A percentile compares a stretch with the other conserved stretches of the same genome.
Conservation (phyloP, 2,329 filamentous ascomycete species). For the Beauveria australis region DNA sequence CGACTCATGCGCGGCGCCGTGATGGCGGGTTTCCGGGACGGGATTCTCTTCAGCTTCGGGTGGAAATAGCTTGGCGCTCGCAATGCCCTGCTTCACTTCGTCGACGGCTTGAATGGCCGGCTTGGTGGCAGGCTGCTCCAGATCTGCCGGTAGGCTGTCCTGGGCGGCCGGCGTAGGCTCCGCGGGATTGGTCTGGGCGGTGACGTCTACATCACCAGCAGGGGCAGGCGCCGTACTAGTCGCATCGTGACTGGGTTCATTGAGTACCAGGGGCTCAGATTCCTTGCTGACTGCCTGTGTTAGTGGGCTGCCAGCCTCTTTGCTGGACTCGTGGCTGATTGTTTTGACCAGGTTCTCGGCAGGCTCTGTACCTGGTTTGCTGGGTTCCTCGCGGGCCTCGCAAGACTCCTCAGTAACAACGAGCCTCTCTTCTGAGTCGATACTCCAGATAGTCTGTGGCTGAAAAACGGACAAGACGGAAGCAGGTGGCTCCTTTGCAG, state of each 20-base stretch:
- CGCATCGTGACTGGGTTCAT: background rate
- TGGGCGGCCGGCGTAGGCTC: background rate
- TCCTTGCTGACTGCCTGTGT: background rate
- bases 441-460: slow-evolving; percentile 42
- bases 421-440: slow-evolving; percentile 40
- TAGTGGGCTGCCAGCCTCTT: background rate
- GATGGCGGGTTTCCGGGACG: background rate
- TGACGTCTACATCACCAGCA: background rate
- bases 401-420: background rate
- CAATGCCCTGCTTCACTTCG: background rate
- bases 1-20: background rate
- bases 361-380: background rate
- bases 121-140: background rate
- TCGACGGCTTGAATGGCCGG: background rate
- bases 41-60: background rate
- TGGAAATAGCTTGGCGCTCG: background rate
- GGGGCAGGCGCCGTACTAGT: background rate
- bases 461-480: slow-evolving; percentile 38
- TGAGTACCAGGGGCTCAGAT: background rate
- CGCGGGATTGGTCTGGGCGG: background rate
- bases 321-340: background rate
- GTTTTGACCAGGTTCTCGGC: background rate
- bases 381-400: background rate
- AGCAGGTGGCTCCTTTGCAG: slow-evolving; percentile 19
- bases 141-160: background rate